These are phyloP conservation scores for Trametes sp. DNA, from an alignment of 1,284 basidiomycete species.

Conservation along the genomic window DNA sequence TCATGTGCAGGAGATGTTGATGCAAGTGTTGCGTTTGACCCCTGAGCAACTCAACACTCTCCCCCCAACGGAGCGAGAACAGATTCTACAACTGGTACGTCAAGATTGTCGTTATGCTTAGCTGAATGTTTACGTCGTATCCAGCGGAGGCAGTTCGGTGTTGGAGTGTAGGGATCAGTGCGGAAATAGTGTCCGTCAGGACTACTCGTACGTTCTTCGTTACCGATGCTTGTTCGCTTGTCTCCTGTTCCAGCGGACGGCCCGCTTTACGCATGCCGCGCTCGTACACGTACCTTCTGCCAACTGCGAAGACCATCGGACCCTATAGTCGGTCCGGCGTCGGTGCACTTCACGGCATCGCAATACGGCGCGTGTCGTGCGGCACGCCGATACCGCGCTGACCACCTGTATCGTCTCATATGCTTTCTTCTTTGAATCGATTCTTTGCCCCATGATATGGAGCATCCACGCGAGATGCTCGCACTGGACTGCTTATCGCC, in stretches of 20 bases:
- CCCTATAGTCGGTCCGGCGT: neutral
- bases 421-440: neutral
- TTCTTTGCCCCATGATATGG: conserved; percentile 1
- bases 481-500: conserved; percentile 7
- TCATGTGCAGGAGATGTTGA: conserved; percentile 70
- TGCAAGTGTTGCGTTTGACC: conserved; percentile 88
- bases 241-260: neutral
- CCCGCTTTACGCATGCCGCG: neutral
- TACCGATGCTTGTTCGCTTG: neutral
- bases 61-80: conserved; percentile 82
- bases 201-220: neutral
- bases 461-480: neutral
- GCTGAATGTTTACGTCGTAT: neutral
- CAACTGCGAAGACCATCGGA: neutral
- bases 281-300: neutral
- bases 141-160: conserved; percentile 26
- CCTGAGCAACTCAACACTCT: conserved; percentile 89
- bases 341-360: neutral
- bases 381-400: conserved; percentile 1
- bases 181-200: neutral
- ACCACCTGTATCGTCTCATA: neutral
- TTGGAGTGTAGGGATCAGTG: conserved; percentile 1
- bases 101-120: neutral
- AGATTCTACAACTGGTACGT: conserved; percentile 87
- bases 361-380: neutral